phyloP scores from a whole-genome alignment of 257 asterid genomes.

The Solanum corneliomulleri region DNA sequence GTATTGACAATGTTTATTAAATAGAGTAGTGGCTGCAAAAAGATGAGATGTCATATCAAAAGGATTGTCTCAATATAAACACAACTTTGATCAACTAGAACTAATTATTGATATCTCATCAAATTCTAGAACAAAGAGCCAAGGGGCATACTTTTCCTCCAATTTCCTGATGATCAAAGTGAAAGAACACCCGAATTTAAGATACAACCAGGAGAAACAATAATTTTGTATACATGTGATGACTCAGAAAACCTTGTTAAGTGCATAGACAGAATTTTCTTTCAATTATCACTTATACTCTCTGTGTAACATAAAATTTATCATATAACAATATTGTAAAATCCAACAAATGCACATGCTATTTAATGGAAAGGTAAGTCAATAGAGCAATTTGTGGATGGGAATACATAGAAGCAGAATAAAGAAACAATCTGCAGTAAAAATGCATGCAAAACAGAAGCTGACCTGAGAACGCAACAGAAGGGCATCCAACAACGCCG shows the following conservation, averaged over 20 bases:
- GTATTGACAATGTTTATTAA: neutral
- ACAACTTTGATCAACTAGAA: neutral
- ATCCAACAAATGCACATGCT: neutral
- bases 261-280: neutral
- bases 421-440: neutral
- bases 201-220: neutral
- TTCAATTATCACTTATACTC: neutral
- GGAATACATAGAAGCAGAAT: neutral
- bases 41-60: neutral
- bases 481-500: slow-evolving; percentile 66
- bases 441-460: neutral
- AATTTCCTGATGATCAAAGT: neutral
- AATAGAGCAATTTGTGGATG: neutral
- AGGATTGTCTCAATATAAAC: neutral
- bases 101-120: neutral
- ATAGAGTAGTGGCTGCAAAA: neutral
- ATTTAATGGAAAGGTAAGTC: neutral
- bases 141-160: neutral
- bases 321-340: neutral
- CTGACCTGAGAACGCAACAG: slow-evolving; percentile 68
- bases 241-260: neutral
- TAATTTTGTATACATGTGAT: neutral
- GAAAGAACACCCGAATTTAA: neutral
- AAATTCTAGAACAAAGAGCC: neutral
- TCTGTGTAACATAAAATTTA: neutral